These are phyloP conservation scores for Trichoderma atroviride DNA, from an alignment of 2,329 filamentous ascomycete genomes.

Conservation along the genomic window DNA sequence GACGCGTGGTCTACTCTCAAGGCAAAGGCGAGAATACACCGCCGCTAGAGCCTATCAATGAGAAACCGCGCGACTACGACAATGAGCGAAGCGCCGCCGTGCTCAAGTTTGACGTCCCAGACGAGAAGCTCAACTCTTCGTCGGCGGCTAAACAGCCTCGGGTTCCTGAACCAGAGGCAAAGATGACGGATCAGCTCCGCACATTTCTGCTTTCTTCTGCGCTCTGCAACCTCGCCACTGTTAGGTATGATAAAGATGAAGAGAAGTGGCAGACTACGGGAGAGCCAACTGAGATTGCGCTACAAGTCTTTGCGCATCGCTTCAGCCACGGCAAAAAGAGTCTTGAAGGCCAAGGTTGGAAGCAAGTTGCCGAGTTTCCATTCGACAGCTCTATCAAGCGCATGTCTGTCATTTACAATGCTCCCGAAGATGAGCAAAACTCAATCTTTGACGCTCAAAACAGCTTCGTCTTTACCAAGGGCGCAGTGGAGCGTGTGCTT, in stretches of 20 bases:
- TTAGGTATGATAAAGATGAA: constrained; percentile 57
- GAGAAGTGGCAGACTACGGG: constrained; percentile 67
- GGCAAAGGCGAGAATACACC: constrained; percentile 41
- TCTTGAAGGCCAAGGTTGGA: constrained; percentile 58
- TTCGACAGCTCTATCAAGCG: constrained; percentile 79
- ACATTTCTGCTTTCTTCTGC: constrained; percentile 59
- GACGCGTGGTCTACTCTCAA: constrained; percentile 53
- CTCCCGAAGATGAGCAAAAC: constrained; percentile 45
- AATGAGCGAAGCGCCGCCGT: constrained; percentile 61
- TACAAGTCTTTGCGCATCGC: constrained; percentile 73
- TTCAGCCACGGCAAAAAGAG: constrained; percentile 62
- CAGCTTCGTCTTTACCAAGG: constrained; percentile 63
- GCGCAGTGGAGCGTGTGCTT: constrained; percentile 62
- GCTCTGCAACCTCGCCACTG: constrained; percentile 67
- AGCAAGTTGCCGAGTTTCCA: constrained; percentile 70
- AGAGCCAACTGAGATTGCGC: constrained; percentile 74
- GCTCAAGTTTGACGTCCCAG: constrained; percentile 65
- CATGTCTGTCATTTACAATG: constrained; percentile 74
- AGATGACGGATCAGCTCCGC: constrained; percentile 53
- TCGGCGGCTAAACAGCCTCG: constrained; percentile 36
- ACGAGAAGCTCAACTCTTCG: constrained; percentile 53
- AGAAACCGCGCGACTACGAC: constrained; percentile 58
- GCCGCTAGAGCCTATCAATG: constrained; percentile 40
- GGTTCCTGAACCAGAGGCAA: constrained; percentile 42
- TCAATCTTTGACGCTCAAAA: constrained; percentile 45